These are phyloP conservation scores for Aristolochia californica DNA, from an alignment of 164 flowering plant species.

Conservation along the genomic window DNA sequence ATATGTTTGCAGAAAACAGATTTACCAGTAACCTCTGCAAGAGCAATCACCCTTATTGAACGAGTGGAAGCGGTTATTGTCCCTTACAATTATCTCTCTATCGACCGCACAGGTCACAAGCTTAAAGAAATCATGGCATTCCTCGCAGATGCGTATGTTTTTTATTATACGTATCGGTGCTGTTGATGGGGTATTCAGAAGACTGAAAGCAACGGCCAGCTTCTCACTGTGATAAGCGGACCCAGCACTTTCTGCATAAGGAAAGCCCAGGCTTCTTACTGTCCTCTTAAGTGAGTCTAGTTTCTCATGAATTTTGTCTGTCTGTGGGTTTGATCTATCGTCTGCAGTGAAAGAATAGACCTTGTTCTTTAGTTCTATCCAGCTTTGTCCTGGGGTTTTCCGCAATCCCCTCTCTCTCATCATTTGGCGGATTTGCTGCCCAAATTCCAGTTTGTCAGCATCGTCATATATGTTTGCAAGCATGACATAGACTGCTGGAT, in stretches of 20 bases:
- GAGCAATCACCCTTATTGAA: constrained; percentile 39
- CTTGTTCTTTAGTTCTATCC: constrained; percentile 31
- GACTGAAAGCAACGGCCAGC: constrained; percentile 39
- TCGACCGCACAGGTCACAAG: constrained; percentile 17
- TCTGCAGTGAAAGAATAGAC: constrained; percentile 28
- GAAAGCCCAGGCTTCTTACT: constrained; percentile 15
- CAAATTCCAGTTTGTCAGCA: constrained; percentile 25
- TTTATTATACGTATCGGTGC: constrained; percentile 35
- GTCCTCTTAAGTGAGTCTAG: constrained; percentile 16
- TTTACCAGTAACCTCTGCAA: constrained; percentile 30
- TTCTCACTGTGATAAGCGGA: constrained; percentile 35
- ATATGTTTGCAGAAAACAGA: too few species aligned
- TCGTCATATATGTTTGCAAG: constrained; percentile 44
- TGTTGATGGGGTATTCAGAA: constrained; percentile 23
- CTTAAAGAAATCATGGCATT: constrained; percentile 36
- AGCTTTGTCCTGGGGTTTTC: constrained; percentile 35
- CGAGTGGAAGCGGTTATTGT: constrained; percentile 35
- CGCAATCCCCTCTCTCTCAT: constrained; percentile 37
- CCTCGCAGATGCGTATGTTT: constrained; percentile 31
- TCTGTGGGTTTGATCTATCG: constrained; percentile 25
- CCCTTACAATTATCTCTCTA: constrained; percentile 36
- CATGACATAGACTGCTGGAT: constrained; percentile 39
- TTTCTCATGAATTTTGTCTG: constrained; percentile 23
- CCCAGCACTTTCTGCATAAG: constrained; percentile 12
- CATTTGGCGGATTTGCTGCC: constrained; percentile 20